Evolutionary conservation across 1,139 yeast species (phyloP).

Genomic region (Pneumocystis jirovecii): DNA sequence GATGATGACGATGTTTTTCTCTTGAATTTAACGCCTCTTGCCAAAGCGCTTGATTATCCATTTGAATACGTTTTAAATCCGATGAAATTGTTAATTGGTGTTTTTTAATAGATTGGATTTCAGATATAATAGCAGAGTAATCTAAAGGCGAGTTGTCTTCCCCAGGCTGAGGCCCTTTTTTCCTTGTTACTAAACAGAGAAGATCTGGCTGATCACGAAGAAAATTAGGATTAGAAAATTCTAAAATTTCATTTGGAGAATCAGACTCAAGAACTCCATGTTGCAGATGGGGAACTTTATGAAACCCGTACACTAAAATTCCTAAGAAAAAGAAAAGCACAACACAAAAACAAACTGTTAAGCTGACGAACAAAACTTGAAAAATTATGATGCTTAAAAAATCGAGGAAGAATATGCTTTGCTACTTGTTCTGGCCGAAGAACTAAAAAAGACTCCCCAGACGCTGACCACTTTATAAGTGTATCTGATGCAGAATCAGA

Average conservation of each 20-base stretch:
- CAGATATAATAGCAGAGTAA: constrained; percentile 35
- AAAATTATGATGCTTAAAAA: constrained; percentile 87
- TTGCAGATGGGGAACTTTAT: constrained; percentile 42
- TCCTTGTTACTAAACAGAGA: constrained; percentile 30
- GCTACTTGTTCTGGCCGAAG: constrained; percentile 55
- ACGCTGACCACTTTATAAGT: constrained; percentile 69
- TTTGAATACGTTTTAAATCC: constrained; percentile 64
- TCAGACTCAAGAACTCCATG: constrained; percentile 10
- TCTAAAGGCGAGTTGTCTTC: constrained; percentile 26
- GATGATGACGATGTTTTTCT: constrained; percentile 72
- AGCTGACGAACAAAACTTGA: constrained; percentile 90
- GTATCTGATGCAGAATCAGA: constrained; percentile 60
- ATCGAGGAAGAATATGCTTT: constrained; percentile 68
- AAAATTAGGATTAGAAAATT: constrained; percentile 32
- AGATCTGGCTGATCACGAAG: constrained; percentile 55
- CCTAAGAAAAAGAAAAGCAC: background rate
- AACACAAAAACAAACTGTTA: constrained; percentile 32
- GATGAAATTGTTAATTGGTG: constrained; percentile 72
- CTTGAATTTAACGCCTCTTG: constrained; percentile 69
- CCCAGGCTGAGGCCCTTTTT: constrained; percentile 23
- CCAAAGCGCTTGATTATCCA: constrained; percentile 85
- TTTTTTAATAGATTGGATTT: constrained; percentile 58
- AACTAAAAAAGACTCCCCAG: constrained; percentile 78
- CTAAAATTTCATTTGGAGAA: constrained; percentile 11
- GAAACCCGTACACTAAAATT: constrained; percentile 73